Percentiles rank a stretch among this genome's conserved stretches.
Conservation (phyloP, 495 filamentous ascomycete genomes). For the Aspergillus coremiiformis region DNA sequence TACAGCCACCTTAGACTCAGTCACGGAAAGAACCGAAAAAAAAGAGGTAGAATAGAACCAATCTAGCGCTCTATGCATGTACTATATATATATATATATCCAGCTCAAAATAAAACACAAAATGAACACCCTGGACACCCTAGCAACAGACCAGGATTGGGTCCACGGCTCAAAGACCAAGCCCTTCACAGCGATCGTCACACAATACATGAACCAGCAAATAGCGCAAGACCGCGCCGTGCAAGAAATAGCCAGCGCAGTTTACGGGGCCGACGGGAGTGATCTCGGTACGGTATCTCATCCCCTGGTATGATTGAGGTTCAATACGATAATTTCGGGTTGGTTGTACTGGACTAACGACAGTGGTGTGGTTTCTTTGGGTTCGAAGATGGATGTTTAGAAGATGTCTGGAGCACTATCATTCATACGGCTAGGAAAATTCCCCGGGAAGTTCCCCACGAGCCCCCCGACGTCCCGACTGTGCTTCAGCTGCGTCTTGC, state of each 20-base stretch:
- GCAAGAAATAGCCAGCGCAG: conserved; percentile 4
- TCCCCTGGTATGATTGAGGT: too few relatives aligned
- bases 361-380: too few relatives aligned
- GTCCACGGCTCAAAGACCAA: conserved; percentile 4
- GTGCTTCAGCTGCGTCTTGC: conserved; percentile 1
- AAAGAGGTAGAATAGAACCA: too few relatives aligned
- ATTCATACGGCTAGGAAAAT: conserved; percentile 5
- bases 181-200: conserved; percentile 9
- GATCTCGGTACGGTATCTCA: conserved; percentile 7
- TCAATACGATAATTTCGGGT: too few relatives aligned
- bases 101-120: too few relatives aligned
- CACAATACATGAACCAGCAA: conserved; percentile 10
- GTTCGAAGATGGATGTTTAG: neutral
- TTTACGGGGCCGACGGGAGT: conserved; percentile 2
- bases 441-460: conserved; percentile 5
- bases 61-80: too few relatives aligned
- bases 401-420: conserved; percentile 9
- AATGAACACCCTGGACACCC: conserved; percentile 3
- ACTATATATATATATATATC: too few relatives aligned
- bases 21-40: too few relatives aligned
- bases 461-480: conserved; percentile 5
- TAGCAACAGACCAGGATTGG: conserved; percentile 4
- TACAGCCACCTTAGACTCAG: neutral
- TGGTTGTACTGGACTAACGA: too few relatives aligned
- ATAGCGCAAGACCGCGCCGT: conserved; percentile 1